Conservation (phyloP, 73 alveolate genomes). For the Paramecium caudatum region DNA sequence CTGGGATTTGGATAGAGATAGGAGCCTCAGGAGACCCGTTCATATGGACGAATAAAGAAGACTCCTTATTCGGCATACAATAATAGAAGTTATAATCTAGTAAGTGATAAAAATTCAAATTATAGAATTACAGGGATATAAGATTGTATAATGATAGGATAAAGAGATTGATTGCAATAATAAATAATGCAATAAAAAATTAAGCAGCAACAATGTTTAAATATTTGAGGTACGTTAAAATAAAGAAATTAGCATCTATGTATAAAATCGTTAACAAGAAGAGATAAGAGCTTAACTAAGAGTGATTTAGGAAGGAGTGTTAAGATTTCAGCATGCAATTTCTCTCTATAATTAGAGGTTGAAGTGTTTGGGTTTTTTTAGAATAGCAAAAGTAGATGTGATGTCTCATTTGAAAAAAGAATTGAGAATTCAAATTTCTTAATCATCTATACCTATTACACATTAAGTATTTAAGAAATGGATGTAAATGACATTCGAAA, state of each 20-base stretch:
- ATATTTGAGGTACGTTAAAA: conserved; percentile 52
- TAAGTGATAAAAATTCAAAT: background rate
- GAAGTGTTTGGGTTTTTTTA: background rate
- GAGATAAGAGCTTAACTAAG: conserved; percentile 23
- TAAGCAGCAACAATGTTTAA: conserved; percentile 53
- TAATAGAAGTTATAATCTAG: conserved; percentile 55
- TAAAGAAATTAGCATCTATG: background rate
- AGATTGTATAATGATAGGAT: background rate
- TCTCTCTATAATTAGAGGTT: conserved; percentile 1
- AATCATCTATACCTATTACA: conserved; percentile 8
- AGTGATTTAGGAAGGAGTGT: conserved; percentile 1
- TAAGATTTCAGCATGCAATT: conserved; percentile 55
- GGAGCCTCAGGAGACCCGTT: conserved; percentile 56
- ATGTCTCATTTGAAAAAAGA: background rate
- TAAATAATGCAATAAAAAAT: conserved; percentile 59
- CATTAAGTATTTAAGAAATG: conserved; percentile 38
- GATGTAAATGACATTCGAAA: background rate
- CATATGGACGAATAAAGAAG: conserved; percentile 16
- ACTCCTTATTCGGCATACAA: conserved; percentile 19
- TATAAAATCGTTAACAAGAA: conserved; percentile 10
- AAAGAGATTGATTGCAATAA: background rate
- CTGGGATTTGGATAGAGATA: background rate
- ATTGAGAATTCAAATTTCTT: background rate
- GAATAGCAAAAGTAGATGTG: conserved; percentile 33
- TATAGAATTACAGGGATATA: conserved; percentile 27